A percentile compares a stretch with the other conserved stretches of the same genome.
These are phyloP conservation scores for Auxenochlorella protothecoides DNA, from an alignment of 139 green algal genomes.

Conservation along the genomic window DNA sequence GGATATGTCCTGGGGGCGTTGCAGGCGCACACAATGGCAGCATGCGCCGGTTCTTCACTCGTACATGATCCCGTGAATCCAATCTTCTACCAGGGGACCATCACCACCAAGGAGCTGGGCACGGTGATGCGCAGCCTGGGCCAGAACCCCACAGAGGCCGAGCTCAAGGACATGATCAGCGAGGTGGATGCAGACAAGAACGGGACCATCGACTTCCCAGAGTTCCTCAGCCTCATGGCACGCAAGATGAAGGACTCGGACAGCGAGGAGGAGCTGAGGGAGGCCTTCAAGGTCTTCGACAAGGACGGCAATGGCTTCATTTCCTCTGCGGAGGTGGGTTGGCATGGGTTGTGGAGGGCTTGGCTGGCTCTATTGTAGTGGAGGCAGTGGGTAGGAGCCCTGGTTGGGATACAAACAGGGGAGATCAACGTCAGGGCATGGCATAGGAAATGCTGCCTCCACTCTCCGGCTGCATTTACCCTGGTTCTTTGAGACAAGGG, in stretches of 20 bases:
- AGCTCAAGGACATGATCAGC: constrained; percentile 99
- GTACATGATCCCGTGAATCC: too few species aligned
- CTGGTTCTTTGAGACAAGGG: too few species aligned
- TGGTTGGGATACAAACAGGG: background rate
- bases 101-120: constrained; percentile 97
- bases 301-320: constrained; percentile 99
- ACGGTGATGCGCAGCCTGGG: constrained; percentile 98
- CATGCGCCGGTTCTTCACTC: too few species aligned
- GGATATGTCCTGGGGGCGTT: background rate
- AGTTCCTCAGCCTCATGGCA: constrained; percentile 98
- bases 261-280: constrained; percentile 93
- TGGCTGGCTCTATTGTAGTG: too few species aligned
- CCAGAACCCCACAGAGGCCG: constrained; percentile 98
- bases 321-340: constrained; percentile 81
- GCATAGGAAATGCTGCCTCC: too few species aligned
- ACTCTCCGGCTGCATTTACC: too few species aligned
- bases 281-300: constrained; percentile 99
- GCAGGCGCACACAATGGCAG: background rate
- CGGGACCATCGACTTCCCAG: constrained; percentile 98
- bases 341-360: background rate
- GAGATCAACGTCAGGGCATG: too few species aligned
- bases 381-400: too few species aligned
- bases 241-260: constrained; percentile 98
- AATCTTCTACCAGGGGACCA: constrained; percentile 48
- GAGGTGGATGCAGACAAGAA: constrained; percentile 98